Conservation (phyloP, 2,329 filamentous ascomycete genomes). For the Arthrobotrys megalospora region DNA sequence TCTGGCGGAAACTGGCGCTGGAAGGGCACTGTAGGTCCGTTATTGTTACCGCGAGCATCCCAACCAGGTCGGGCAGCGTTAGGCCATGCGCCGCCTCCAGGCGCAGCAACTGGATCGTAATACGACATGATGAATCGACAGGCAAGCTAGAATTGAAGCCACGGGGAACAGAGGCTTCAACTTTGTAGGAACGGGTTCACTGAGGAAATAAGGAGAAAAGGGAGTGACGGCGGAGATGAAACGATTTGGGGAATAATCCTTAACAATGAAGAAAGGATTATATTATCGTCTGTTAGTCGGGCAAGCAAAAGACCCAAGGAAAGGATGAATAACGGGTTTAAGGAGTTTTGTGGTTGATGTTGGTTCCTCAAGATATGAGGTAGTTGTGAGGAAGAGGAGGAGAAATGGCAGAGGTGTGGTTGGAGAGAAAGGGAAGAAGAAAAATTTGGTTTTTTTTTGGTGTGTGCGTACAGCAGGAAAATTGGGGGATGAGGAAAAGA, state of each 20-base stretch:
- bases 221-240: conserved; percentile 43
- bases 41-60: conserved; percentile 58
- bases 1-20: conserved; percentile 58
- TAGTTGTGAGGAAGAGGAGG: conserved; percentile 59
- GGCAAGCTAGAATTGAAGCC: conserved; percentile 51
- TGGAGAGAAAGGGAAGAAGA: conserved; percentile 61
- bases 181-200: conserved; percentile 32
- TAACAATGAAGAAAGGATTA: conserved; percentile 62
- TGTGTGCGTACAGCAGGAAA: conserved; percentile 60
- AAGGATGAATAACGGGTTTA: conserved; percentile 46
- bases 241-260: conserved; percentile 57
- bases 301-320: conserved; percentile 32
- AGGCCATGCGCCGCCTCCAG: conserved; percentile 58
- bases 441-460: conserved; percentile 62
- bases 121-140: conserved; percentile 60
- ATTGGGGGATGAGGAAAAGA: conserved; percentile 58
- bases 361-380: conserved; percentile 56
- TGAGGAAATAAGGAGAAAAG: conserved; percentile 44
- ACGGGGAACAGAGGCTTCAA: conserved; percentile 58
- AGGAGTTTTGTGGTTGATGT: conserved; percentile 54
- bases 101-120: conserved; percentile 59
- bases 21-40: conserved; percentile 43
- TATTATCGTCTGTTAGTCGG: conserved; percentile 20
- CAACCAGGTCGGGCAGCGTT: conserved; percentile 50
- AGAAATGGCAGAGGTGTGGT: conserved; percentile 61